Conservation (phyloP, 2,329 filamentous ascomycete genomes). For the Bipolaris gigantea region DNA sequence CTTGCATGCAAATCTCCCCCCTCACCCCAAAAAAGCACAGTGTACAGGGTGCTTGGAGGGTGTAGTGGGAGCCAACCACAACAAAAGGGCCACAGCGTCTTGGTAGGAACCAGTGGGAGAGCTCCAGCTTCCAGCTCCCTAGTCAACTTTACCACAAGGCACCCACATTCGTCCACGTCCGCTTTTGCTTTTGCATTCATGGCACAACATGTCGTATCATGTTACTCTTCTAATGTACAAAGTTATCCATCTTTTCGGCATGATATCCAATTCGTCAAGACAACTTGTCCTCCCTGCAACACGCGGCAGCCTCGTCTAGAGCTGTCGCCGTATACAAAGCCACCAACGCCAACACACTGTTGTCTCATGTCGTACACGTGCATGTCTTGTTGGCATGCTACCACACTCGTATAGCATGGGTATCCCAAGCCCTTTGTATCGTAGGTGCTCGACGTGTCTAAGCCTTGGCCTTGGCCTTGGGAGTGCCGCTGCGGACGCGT, state of each 20-base stretch:
- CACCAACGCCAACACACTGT: not conserved
- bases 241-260: conserved; percentile 17
- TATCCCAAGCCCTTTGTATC: not conserved
- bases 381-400: not conserved
- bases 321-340: not conserved
- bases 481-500: conserved; percentile 57
- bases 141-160: not conserved
- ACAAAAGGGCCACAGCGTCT: not conserved
- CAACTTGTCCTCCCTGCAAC: not conserved
- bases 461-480: conserved; percentile 44
- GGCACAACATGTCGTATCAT: conserved; percentile 4
- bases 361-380: not conserved
- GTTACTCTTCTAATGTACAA: conserved; percentile 23
- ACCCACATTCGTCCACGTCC: not conserved
- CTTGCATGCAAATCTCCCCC: not conserved
- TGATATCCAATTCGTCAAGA: conserved; percentile 15
- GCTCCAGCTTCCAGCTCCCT: not conserved
- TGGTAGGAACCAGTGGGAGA: not conserved
- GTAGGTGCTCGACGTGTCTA: conserved; percentile 14
- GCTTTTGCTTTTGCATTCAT: not conserved
- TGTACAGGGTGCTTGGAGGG: not conserved
- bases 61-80: conserved; percentile 6
- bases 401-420: not conserved
- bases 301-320: not conserved
- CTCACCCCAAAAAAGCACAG: not conserved